Evolutionary conservation across 306 rosid genomes (phyloP).

Genomic region (Alnus glutinosa): DNA sequence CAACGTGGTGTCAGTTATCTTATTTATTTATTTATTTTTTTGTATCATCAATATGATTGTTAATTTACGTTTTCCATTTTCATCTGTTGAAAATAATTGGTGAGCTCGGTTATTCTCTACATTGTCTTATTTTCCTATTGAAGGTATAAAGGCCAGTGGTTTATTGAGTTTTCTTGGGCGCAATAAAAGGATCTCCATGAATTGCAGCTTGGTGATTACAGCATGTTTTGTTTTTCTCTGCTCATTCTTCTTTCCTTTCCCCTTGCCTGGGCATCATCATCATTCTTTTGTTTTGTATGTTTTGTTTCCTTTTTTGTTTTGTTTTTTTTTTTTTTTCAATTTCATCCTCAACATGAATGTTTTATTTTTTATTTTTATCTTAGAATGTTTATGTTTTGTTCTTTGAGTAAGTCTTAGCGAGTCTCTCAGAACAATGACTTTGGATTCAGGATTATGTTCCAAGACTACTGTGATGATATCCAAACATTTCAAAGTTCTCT

Average conservation of each 20-base stretch:
- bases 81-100: not conserved
- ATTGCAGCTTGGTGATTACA: not conserved
- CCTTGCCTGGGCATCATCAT: too few relatives aligned
- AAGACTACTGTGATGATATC: not conserved
- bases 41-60: not conserved
- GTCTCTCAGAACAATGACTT: not conserved
- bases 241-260: too few relatives aligned
- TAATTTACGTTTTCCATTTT: not conserved
- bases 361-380: too few relatives aligned
- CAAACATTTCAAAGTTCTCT: not conserved
- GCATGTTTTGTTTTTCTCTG: not conserved
- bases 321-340: too few relatives aligned
- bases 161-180: not conserved
- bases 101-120: not conserved
- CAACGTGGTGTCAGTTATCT: too few relatives aligned
- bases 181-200: not conserved
- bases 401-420: too few relatives aligned
- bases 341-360: too few relatives aligned
- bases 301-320: too few relatives aligned
- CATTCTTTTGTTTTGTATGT: too few relatives aligned
- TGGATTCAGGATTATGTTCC: not conserved
- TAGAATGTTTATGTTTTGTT: not conserved
- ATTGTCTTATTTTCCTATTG: not conserved
- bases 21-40: too few relatives aligned
- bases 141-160: not conserved